Evolutionary conservation across 164 flowering plant genomes (phyloP), one percentile per base, ranked within the genome.

Genomic region (Vitis cinerea): DNA sequence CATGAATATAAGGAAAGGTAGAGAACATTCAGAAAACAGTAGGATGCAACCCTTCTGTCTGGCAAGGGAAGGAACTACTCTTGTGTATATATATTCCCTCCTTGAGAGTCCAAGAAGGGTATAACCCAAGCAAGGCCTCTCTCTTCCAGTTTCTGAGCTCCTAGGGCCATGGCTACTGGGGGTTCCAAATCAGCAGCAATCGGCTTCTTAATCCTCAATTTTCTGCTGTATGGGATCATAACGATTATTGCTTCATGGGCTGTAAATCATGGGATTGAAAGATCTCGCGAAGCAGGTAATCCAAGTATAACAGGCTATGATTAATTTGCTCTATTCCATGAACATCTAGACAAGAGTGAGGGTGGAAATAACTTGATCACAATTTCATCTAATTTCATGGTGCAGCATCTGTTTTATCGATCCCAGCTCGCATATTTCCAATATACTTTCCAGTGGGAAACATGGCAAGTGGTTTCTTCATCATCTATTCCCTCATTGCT

Each of bases 361-460:
- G 44, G 44, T 37, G 44, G 44, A 37, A 37, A 37, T 37, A 37
- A 37, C 44, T 37, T 37, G 44, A 37, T 37, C 27, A 23, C 27
- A 23, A 23, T 23, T 23, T 23, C 27, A 23, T 23, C 44, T 37
- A 6, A 37, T 37, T 29, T 3, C 47, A n/a, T 30, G 44, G 15
- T 78, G 81, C 88, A 89, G 97, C 87, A 4, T 81, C 90, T 27
- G 71, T 53, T 30, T 57, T 87, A 56, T 5, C 77, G 0, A 67
- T 80, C 13, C 97, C 94, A 0, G 91, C 86, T 5, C 79, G 70
- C 2, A 70, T 87, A 53, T 93, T 95, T 71, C 98, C 96, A 0
- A 85, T 95, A 19, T 88, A 81, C 79, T 90, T 81, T 65, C 98
- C 97, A 15, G 63, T 84, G 10, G 97, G 98, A 4, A 94, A 92